Evolutionary conservation across 345 rosid species (phyloP).

Genomic region (Hibiscus tridactylites): DNA sequence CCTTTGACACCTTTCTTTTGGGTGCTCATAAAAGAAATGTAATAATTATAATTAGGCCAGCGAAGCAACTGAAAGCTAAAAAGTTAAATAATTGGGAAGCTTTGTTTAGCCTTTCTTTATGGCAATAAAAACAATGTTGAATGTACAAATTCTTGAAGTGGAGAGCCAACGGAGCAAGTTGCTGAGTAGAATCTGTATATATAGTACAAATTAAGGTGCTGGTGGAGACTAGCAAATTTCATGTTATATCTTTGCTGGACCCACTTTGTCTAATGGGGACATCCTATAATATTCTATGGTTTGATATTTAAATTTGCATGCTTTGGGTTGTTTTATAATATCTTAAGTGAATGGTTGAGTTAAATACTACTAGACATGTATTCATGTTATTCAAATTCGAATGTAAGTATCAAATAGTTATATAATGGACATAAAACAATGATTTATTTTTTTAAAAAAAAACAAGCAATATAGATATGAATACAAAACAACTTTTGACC

Average conservation of each 20-base stretch:
- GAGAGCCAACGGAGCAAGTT: not conserved
- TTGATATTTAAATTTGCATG: not conserved
- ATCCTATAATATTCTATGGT: not conserved
- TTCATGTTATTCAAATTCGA: not conserved
- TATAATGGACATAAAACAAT: no score
- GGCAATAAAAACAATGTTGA: not conserved
- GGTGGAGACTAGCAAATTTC: not conserved
- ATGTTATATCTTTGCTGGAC: conserved; percentile 4
- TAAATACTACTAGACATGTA: not conserved
- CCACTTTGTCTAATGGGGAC: not conserved
- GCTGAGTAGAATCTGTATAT: not conserved
- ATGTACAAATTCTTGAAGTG: not conserved
- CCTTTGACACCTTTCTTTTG: not conserved
- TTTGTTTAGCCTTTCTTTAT: not conserved
- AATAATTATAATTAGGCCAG: not conserved
- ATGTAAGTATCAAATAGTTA: no score
- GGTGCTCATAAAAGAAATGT: not conserved
- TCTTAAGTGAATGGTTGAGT: not conserved
- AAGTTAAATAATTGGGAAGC: not conserved
- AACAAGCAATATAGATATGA: not conserved
- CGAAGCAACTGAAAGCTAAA: conserved; percentile 2
- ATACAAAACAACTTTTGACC: not conserved
- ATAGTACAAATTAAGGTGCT: not conserved
- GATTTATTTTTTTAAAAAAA: no score
- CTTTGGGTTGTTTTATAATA: not conserved